Evolutionary conservation across 2,329 filamentous ascomycete genomes (phyloP).

Genomic region (Davidsoniella australis): DNA sequence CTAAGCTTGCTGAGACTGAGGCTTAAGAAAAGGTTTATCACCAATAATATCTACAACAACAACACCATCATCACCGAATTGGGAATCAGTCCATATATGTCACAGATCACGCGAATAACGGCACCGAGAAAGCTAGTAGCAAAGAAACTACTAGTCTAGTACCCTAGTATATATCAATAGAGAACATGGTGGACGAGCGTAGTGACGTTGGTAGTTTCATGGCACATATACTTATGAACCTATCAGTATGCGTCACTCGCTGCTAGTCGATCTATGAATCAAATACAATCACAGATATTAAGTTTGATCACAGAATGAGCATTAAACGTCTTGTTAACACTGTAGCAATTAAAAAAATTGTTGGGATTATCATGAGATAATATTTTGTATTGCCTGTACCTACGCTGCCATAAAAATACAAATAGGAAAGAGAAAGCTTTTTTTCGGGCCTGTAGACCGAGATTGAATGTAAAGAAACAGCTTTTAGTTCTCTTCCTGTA

Average conservation of each 20-base stretch:
- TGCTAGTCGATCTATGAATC: no score
- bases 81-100: not conserved
- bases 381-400: conserved; percentile 2
- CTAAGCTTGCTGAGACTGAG: conserved; percentile 21
- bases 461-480: no score
- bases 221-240: no score
- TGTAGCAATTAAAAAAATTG: no score
- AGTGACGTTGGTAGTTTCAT: no score
- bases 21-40: conserved; percentile 3
- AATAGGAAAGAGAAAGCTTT: not conserved
- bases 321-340: no score
- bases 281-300: no score
- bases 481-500: conserved; percentile 12
- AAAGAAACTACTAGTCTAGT: not conserved
- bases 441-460: not conserved
- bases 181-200: no score
- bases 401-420: not conserved
- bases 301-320: no score
- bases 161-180: no score
- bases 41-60: not conserved
- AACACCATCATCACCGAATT: not conserved
- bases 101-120: not conserved
- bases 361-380: not conserved
- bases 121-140: not conserved
- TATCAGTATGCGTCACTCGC: no score